Evolutionary conservation across 495 filamentous ascomycete species (phyloP), one percentile per base, ranked within the genome.

Genomic region (Penicillium salamii): DNA sequence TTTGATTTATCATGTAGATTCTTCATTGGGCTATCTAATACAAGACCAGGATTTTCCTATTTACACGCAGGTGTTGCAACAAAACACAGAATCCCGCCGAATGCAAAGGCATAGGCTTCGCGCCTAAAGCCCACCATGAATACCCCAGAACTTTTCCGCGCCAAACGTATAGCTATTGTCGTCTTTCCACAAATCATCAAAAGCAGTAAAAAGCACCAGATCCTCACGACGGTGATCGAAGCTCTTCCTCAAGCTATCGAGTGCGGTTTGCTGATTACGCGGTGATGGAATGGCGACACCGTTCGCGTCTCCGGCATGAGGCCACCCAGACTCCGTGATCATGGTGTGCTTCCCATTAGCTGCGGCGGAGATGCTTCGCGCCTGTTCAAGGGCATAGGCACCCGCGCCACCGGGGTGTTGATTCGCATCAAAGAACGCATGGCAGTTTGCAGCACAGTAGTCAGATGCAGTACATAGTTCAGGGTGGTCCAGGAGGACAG

Each of bases 311-410:
- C 91, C 90, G 21, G 43, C 57, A 58, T 73, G 66, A 15, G 91
- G 91, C 90, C 90, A 96, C n/a, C 91, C 91, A 2, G 83, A 82
- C 69, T 96, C 91, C 3, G 83, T 88, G 38, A 87, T 80, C 18
- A 86, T 57, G 9, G 76, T 74, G 3, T 66, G 68, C 59, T 87
- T 88, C 12, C 75, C 76, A 18, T 71, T 68, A n/a, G 74, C 72
- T 0, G 71, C 59, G 13, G 55, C 48, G 2, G 69, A 68, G 32
- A 95, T 77, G 21, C 71, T 71, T 15, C 69, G 63, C 15, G 75
- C 73, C 54, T 81, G 76, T 21, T 67, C 61, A 5, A 65, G 52
- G 4, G 88, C 77, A 57, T 87, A 95, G 3, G 66, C 47, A 11
- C 90, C 91, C 6, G 90, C 80, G 21, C 72, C 62, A 1, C 67